phyloP scores from a whole-genome alignment of 257 asterid species.

The Rauvolfia tetraphylla region DNA sequence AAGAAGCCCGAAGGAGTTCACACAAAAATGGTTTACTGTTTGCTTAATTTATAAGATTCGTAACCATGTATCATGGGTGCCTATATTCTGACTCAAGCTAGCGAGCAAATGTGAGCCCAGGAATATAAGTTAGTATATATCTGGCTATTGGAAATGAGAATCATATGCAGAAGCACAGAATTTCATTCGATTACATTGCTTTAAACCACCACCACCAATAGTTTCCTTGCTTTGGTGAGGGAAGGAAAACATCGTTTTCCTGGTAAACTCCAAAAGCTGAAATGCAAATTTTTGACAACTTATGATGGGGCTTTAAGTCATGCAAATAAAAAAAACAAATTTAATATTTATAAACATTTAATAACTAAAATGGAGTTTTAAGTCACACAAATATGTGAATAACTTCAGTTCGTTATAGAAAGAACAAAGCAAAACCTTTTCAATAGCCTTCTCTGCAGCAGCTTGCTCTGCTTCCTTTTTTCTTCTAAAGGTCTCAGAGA shows the following conservation, averaged over 20 bases:
- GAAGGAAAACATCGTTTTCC: neutral
- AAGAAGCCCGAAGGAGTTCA: neutral
- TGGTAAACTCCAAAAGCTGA: neutral
- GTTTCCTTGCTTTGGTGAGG: neutral
- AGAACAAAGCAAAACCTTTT: conserved; percentile 49
- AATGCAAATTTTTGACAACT: neutral
- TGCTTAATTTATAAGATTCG: neutral
- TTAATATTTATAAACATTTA: neutral
- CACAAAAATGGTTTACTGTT: neutral
- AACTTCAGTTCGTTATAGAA: neutral
- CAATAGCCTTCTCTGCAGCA: conserved; percentile 86
- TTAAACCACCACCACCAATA: neutral
- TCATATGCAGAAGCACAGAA: neutral
- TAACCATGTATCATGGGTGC: neutral
- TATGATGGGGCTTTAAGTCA: neutral
- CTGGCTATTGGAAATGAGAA: neutral
- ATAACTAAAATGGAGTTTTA: neutral
- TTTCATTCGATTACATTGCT: neutral
- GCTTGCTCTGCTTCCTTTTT: conserved; percentile 95
- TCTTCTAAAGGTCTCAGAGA: conserved; percentile 56
- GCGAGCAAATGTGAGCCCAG: neutral
- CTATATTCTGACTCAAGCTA: neutral
- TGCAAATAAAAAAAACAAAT: neutral
- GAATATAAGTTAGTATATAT: neutral
- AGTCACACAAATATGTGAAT: neutral